Conservation (phyloP, 176 grass and related monocot genomes). For the Lolium perenne region DNA sequence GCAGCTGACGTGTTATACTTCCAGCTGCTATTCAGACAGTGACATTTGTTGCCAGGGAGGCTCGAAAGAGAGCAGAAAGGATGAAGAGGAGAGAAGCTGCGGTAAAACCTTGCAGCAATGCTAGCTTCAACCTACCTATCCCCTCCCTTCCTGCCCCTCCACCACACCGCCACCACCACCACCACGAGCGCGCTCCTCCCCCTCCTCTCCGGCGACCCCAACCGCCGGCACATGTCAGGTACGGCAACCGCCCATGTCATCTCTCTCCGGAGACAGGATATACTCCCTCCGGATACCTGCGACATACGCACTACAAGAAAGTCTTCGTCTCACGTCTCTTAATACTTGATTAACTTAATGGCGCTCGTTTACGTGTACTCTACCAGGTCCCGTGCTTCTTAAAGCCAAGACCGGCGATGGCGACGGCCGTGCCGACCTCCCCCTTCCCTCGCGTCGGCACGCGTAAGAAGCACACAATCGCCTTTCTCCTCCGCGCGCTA, state of each 20-base stretch:
- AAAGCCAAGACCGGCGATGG: neutral
- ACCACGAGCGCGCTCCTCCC: too few species aligned
- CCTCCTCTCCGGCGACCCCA: too few species aligned
- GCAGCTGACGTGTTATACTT: neutral
- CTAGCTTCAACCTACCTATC: conserved; percentile 16
- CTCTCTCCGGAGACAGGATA: too few species aligned
- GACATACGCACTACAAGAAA: neutral
- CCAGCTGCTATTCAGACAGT: neutral
- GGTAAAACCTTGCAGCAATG: neutral
- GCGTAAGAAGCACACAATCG: too few species aligned
- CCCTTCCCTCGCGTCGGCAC: too few species aligned
- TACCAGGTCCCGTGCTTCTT: too few species aligned
- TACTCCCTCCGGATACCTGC: neutral
- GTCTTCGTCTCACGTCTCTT: neutral
- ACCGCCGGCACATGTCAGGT: too few species aligned
- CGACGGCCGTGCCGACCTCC: too few species aligned
- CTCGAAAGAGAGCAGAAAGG: neutral
- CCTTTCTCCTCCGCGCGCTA: too few species aligned
- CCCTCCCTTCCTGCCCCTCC: neutral
- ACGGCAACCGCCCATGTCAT: too few species aligned
- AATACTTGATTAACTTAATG: neutral
- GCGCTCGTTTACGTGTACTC: too few species aligned
- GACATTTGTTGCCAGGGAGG: neutral
- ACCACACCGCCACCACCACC: neutral
- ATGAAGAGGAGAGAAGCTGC: neutral